These are phyloP conservation scores for Cercospora sp. DNA, from an alignment of 2,329 filamentous ascomycete species.

Conservation along the genomic window DNA sequence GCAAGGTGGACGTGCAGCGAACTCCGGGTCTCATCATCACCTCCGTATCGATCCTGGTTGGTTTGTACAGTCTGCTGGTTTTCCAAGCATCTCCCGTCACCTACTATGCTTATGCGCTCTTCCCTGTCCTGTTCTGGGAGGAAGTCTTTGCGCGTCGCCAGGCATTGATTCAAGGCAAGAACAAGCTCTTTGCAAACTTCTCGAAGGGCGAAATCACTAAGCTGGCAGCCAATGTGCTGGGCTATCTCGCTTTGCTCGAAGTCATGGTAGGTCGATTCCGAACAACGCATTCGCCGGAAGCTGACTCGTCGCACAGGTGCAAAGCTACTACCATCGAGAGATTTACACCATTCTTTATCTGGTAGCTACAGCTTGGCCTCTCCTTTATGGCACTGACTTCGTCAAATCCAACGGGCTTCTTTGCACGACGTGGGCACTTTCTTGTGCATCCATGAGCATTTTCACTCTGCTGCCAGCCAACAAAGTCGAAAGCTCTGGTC, in stretches of 20 bases:
- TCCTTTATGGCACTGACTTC: conserved; percentile 71
- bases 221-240: conserved; percentile 62
- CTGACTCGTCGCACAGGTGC: conserved; percentile 58
- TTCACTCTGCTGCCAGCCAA: conserved; percentile 88
- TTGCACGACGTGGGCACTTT: conserved; percentile 69
- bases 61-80: conserved; percentile 75
- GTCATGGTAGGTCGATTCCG: conserved; percentile 58
- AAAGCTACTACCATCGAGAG: conserved; percentile 89
- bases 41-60: conserved; percentile 75
- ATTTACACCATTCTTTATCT: conserved; percentile 81
- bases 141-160: conserved; percentile 79
- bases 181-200: conserved; percentile 67
- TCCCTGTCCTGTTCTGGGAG: conserved; percentile 95
- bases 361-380: conserved; percentile 75
- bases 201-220: conserved; percentile 59
- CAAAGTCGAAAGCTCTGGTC: conserved; percentile 73
- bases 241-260: conserved; percentile 74
- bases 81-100: conserved; percentile 75
- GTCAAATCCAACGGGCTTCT: conserved; percentile 65
- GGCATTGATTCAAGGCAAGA: conserved; percentile 66
- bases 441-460: conserved; percentile 79
- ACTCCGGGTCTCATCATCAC: conserved; percentile 59
- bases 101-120: conserved; percentile 90
- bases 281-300: neutral
- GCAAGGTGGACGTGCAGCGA: conserved; percentile 63